Evolutionary conservation across 2,329 filamentous ascomycete genomes (phyloP).

Genomic region (Sarocladium brachiariae): DNA sequence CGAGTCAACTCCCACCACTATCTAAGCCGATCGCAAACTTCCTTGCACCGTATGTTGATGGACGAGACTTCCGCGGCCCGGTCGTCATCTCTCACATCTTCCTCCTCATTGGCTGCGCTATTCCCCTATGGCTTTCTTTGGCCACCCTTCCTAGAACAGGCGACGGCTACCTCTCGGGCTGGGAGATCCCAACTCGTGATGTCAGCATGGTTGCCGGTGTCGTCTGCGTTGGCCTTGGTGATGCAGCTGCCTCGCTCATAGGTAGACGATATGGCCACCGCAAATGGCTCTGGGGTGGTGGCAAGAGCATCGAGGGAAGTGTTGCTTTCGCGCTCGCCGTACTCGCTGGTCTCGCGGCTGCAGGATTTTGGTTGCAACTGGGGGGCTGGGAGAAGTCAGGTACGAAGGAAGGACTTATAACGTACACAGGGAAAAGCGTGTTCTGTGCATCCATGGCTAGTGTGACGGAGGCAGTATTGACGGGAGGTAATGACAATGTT

Average conservation of each 20-base stretch:
- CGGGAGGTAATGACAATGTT: slow-evolving; percentile 97
- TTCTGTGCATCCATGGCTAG: slow-evolving; percentile 75
- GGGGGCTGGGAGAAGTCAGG: slow-evolving; percentile 63
- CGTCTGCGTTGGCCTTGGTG: slow-evolving; percentile 89
- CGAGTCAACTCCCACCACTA: slow-evolving; percentile 84
- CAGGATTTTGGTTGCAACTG: slow-evolving; percentile 65
- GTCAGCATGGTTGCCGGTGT: slow-evolving; percentile 89
- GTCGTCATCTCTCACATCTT: slow-evolving; percentile 97
- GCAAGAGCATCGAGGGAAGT: slow-evolving; percentile 88
- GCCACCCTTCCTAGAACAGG: slow-evolving; percentile 58
- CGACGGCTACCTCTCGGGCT: slow-evolving; percentile 53
- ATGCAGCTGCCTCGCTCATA: slow-evolving; percentile 86
- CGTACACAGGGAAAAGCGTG: slow-evolving; percentile 55
- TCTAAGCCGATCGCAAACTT: slow-evolving; percentile 82
- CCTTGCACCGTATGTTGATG: slow-evolving; percentile 89
- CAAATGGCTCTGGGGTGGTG: slow-evolving; percentile 96
- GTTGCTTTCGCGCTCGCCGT: slow-evolving; percentile 78
- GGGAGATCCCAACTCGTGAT: slow-evolving; percentile 69
- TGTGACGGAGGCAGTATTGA: slow-evolving; percentile 89
- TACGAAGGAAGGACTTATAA: slow-evolving; percentile 29
- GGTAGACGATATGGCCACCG: slow-evolving; percentile 77
- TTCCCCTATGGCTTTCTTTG: slow-evolving; percentile 85
- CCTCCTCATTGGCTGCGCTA: slow-evolving; percentile 86
- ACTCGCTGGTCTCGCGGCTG: slow-evolving; percentile 62
- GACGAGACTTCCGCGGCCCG: slow-evolving; percentile 83